A percentile compares a stretch with the other conserved stretches of the same genome.
These are phyloP conservation scores for Colletotrichum musicola DNA, from an alignment of 2,329 filamentous ascomycete species.

Conservation along the genomic window DNA sequence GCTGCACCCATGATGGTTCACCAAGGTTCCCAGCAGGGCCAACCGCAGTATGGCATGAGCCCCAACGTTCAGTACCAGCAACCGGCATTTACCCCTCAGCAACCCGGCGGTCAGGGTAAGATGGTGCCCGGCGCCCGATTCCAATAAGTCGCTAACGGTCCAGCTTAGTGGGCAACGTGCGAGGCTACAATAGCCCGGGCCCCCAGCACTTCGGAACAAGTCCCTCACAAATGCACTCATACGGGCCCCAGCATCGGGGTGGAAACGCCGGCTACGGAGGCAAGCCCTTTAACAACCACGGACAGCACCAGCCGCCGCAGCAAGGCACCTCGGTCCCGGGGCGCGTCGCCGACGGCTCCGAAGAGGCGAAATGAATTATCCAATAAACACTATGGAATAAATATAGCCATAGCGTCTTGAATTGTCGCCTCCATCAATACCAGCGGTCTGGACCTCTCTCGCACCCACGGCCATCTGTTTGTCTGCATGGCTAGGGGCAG, in stretches of 20 bases:
- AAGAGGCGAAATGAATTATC: conserved; percentile 59
- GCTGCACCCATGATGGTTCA: conserved; percentile 92
- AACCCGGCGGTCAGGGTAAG: conserved; percentile 78
- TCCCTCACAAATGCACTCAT: conserved; percentile 75
- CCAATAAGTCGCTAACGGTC: conserved; percentile 53
- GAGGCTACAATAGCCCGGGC: conserved; percentile 70
- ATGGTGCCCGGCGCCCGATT: conserved; percentile 33
- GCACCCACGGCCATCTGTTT: neutral
- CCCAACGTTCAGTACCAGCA: conserved; percentile 81
- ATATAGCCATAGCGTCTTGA: conserved; percentile 19
- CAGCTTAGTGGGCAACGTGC: conserved; percentile 68
- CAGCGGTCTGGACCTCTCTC: conserved; percentile 11
- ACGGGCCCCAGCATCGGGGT: conserved; percentile 70
- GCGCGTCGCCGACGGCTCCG: conserved; percentile 53
- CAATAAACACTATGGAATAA: conserved; percentile 25
- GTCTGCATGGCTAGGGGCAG: conserved; percentile 9
- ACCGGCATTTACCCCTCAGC: conserved; percentile 78
- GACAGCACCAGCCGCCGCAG: conserved; percentile 53
- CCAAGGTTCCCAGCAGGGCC: conserved; percentile 93
- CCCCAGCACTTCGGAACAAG: conserved; percentile 75
- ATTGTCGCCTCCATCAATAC: neutral
- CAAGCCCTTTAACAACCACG: conserved; percentile 60
- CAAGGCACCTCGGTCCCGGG: conserved; percentile 53
- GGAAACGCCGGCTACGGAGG: conserved; percentile 66
- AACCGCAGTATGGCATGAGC: conserved; percentile 82